Evolutionary conservation across 2,329 filamentous ascomycete species (phyloP), one percentile per base, ranked within the genome.

Genomic region (Nothophoma quercina): DNA sequence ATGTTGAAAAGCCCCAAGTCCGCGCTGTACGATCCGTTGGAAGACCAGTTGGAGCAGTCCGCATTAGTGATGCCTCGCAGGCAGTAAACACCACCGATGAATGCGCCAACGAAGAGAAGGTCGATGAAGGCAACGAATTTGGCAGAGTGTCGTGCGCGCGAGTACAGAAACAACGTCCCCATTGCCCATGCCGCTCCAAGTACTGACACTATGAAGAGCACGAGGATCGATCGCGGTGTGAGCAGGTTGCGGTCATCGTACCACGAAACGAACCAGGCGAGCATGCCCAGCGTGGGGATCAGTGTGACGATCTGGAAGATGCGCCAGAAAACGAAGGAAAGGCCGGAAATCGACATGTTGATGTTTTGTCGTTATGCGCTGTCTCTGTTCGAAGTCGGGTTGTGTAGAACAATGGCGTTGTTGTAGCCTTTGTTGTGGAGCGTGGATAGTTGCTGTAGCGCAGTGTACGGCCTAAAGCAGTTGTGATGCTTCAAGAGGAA

Each of bases 11-110:
- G 78, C 10, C 88, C 88, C 34, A 92, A 79, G 40, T 81, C 80
- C 30, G 54, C 28, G 45, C 84, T 70, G 63, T 82, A 82, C 73
- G 85, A 86, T 39, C 78, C 75, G 43, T 76, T 77, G 3, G 59
- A 57, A 9, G 69, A 68, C 72, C 91, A 82, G 71, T 79, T 75
- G 15, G 83, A 77, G 82, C 93, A 98, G 78, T 91, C 81, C 49
- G 85, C 83, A 52, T 79, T 69, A 13, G 82, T 74, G 60, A 87
- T 84, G 51, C 78, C 78, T 52, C 85, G 80, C 36, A 87, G 77
- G 48, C 81, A 76, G 62, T 85, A 85, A 53, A 86, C 84, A 19
- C 76, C 81, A 4, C 83, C 85, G 52, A 87, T 85, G 71, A 87
- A 81, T n/a, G 83, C 82, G 58, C 85, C 85, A 52, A 87, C 77